Evolutionary conservation across 768 basidiomycete species (phyloP).

Genomic region (Leccinum incarnatum): DNA sequence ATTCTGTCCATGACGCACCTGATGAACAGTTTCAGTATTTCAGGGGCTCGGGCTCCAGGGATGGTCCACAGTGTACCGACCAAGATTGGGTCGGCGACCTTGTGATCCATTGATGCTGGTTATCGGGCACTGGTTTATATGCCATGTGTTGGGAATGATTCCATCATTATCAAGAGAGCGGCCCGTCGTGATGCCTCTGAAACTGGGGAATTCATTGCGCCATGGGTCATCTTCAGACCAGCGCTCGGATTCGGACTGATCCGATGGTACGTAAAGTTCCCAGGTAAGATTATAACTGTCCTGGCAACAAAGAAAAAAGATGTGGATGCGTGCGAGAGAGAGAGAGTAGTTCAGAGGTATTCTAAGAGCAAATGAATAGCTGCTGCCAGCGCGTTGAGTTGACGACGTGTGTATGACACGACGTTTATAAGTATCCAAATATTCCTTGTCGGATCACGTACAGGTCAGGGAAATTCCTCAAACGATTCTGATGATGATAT

Average conservation of each 20-base stretch:
- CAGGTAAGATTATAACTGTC: neutral
- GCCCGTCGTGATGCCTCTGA: neutral
- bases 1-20: neutral
- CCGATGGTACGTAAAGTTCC: neutral
- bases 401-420: neutral
- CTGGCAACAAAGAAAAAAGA: neutral
- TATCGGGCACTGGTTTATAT: neutral
- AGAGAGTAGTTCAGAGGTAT: neutral
- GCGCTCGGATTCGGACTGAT: neutral
- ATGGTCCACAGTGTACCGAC: neutral
- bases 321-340: no score
- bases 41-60: neutral
- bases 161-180: neutral
- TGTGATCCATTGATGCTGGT: conserved; percentile 1
- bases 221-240: neutral
- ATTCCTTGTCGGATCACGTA: conserved; percentile 3
- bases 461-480: neutral
- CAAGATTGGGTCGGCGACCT: neutral
- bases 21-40: neutral
- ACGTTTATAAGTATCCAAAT: neutral
- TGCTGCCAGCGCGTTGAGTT: neutral
- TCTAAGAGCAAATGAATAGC: neutral
- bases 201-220: neutral
- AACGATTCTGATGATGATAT: neutral
- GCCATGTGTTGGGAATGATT: neutral